These are phyloP conservation scores for Lodderomyces beijingensis DNA, from an alignment of 1,139 yeast genomes.

Conservation along the genomic window DNA sequence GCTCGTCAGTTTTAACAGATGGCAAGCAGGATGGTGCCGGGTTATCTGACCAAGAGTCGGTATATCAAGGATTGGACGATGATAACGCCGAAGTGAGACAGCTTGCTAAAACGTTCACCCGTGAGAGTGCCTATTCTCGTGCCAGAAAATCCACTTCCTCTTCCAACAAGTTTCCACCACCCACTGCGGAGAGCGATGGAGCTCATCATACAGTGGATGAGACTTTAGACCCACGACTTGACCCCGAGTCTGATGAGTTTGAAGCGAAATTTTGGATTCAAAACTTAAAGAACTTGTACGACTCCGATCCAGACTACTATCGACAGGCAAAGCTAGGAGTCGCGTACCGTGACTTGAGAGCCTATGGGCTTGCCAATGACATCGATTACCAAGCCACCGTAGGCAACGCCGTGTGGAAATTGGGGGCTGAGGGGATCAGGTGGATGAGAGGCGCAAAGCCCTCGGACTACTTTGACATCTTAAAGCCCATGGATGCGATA, in stretches of 20 bases:
- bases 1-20: too few relatives aligned
- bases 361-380: constrained; percentile 72
- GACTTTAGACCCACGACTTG: constrained; percentile 10
- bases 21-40: too few relatives aligned
- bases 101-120: constrained; percentile 32
- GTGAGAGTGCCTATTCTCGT: constrained; percentile 12
- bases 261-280: constrained; percentile 59
- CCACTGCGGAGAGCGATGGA: constrained; percentile 54
- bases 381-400: constrained; percentile 78
- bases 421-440: constrained; percentile 16
- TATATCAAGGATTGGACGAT: constrained; percentile 12
- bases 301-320: constrained; percentile 30
- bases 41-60: constrained; percentile 4
- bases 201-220: constrained; percentile 29
- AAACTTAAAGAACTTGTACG: constrained; percentile 46
- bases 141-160: too few relatives aligned
- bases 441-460: constrained; percentile 41
- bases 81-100: constrained; percentile 17
- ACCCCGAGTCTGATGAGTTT: constrained; percentile 14
- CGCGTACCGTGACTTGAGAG: constrained; percentile 63
- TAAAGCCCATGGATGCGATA: constrained; percentile 33
- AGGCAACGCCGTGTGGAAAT: constrained; percentile 42
- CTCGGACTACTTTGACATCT: constrained; percentile 23
- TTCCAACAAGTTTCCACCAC: constrained; percentile 32
- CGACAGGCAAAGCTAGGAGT: constrained; percentile 64